Conservation (phyloP, 1,284 basidiomycete species). For the Sparassis latifolia region DNA sequence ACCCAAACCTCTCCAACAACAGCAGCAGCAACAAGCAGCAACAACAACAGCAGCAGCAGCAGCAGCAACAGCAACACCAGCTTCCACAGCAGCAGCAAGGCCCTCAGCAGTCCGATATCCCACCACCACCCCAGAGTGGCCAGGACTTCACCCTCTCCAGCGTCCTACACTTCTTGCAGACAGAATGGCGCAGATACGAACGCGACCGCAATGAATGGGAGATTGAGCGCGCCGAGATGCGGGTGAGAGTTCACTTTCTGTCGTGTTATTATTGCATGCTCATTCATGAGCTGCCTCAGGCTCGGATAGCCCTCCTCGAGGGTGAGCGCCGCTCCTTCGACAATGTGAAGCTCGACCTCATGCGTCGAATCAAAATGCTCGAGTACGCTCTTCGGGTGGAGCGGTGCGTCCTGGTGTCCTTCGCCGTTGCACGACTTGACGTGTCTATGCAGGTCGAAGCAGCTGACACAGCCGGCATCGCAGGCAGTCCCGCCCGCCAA, state of each 20-base stretch:
- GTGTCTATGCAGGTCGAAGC: constrained; percentile 63
- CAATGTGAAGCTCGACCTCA: constrained; percentile 92
- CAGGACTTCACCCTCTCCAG: constrained; percentile 91
- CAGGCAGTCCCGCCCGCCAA: constrained; percentile 55
- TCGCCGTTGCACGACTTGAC: constrained; percentile 20
- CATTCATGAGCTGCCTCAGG: constrained; percentile 39
- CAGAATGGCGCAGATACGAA: constrained; percentile 95
- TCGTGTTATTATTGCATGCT: constrained; percentile 17
- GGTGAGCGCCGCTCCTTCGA: constrained; percentile 95
- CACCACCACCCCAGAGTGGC: constrained; percentile 71
- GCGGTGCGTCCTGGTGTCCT: constrained; percentile 51
- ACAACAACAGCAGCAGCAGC: constrained; percentile 42
- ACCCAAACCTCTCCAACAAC: constrained; percentile 33
- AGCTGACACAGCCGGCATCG: constrained; percentile 52
- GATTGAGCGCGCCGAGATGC: constrained; percentile 98
- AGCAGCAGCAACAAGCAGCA: constrained; percentile 39
- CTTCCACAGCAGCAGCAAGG: constrained; percentile 48
- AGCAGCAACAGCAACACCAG: constrained; percentile 33
- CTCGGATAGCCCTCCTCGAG: constrained; percentile 95
- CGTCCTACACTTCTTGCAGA: constrained; percentile 95
- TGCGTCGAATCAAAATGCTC: constrained; percentile 97
- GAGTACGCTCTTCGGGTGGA: constrained; percentile 94
- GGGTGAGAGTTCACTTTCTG: constrained; percentile 44
- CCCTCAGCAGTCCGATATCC: constrained; percentile 54
- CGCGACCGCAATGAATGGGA: constrained; percentile 99